Base-by-base conservation (phyloP, 2,329 filamentous ascomycete genomes). In the Colletotrichum graminicola region DNA sequence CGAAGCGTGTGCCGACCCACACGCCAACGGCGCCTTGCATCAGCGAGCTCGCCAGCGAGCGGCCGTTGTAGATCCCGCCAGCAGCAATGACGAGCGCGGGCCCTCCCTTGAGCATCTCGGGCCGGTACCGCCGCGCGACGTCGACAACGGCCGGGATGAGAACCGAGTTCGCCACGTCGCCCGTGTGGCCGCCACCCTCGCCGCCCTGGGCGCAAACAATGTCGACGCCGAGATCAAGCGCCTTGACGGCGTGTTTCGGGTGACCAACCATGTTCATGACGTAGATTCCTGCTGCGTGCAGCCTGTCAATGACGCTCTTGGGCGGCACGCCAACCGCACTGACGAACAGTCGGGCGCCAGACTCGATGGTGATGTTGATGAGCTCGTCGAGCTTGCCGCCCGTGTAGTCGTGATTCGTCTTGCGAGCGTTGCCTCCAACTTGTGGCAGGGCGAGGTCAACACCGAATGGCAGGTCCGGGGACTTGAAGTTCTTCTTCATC, bases 191-290 rank as follows among this genome's bases (percentile, higher is more conserved):
- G 23, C 95, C 95, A 1, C 95, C 95, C 81, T 98, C 95, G 62
- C 94, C 94, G 57, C 95, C 95, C 84, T 98, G 95, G 2, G 95
- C 91, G 79, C 94, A 97, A 7, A 98, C 88, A 74, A 98, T 91
- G 82, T 98, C 95, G 12, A 97, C 94, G 54, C 95, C 95, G 0
- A 92, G 89, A 61, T 94, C 90, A 5, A 98, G 85, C 2, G 95
- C 95, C 84, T 98, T 98, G 79, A 92, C 89, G 0, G 95, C 95
- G 80, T 98, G 95, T 79, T 92, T 94, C 2, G 95, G 95, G 76
- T 95, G 93, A 0, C 95, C 95, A 26, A 98, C 94, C 95, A 98
- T 98, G 81, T 98, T 98, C 94, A 98, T 98, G 45, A 98, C 87
- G 71, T 97, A 79, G 51, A 98, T 93, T 0, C 93, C 93, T 0